Base-by-base conservation (phyloP, 805 yeast species). In the Metschnikowia drakensbergensis region DNA sequence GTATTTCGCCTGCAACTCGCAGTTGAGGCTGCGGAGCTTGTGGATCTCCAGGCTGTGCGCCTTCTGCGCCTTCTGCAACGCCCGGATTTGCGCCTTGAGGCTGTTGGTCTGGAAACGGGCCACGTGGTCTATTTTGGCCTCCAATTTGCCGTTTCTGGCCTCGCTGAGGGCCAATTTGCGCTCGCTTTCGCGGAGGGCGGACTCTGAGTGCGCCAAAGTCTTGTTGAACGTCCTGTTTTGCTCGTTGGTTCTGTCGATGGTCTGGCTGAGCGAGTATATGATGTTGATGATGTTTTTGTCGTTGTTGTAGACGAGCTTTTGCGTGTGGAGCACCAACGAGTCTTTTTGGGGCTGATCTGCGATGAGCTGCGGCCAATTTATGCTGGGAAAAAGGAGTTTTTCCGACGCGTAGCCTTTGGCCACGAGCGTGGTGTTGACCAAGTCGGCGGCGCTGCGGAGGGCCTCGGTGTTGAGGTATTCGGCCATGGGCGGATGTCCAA, bases 221-320 rank as follows among this genome's bases (percentile, higher is more conserved):
- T 60, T 60, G 47, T 67, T 69, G 27, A 69, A 62, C 6, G 61
- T 49, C 41, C 58, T 62, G 43, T 63, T 67, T 46, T 68, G 75
- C 10, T 48, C 54, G 26, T 71, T 59, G 50, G 62, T 62, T 41
- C 71, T 49, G 37, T 69, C 73, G n/a, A 65, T 58, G 31, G 61
- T 60, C 50, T 59, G 68, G 34, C 61, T 48, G 30, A 63, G 61
- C 9, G 71, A 63, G 52, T 71, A 69, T 1, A 73, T 60, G 32
- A 69, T 62, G 49, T 73, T 72, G 40, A 73, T 67, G 30, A 59
- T 51, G 48, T 66, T 65, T 45, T 67, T 66, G 57, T 70, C 75
- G 54, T 70, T 70, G 45, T 66, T 60, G 48, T 67, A 72, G 23
- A 69, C 39, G 10, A 46, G 44, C 11, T 68, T 71, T 4, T 67